Base-by-base conservation (phyloP, 768 basidiomycete species). In the Paxillus ammoniavirescens region DNA sequence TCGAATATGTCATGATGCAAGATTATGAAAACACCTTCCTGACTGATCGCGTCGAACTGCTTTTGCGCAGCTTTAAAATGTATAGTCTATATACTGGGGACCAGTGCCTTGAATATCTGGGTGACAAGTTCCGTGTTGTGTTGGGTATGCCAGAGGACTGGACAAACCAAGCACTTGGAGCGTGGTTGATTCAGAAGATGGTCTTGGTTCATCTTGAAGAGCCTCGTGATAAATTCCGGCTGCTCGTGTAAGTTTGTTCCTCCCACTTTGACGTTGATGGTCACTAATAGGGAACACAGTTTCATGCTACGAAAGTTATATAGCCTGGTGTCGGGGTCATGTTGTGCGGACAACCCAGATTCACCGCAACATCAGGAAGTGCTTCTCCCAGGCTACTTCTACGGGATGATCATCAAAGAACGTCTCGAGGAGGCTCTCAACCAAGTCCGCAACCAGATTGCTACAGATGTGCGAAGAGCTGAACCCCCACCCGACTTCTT, bases 311-410 rank as follows among this genome's bases (percentile, higher is more conserved):
- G 94, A 57, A 99, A 98, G 72, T 77, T 99, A 12, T 98, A 92
- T 63, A 82, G 92, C 1, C 75, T 93, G 15, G 94, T 98, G 7
- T 95, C 94, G 5, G 87, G 88, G 41, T 83, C 87, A 41, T 97
- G 92, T 60, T 90, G 89, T 61, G 80, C 89, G 47, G 97, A 99
- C 74, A 98, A 98, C 67, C 95, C 97, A 5, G 97, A 99, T 79
- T 98, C 95, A 1, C 94, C 97, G 54, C 96, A 98, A 67, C 92
- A 98, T 65, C 97, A 99, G 69, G 97, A 99, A 66, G 93, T 96
- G 44, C 80, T 99, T 12, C 83, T 98, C 5, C 97, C 97, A 1
- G 97, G 97, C 30, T 83, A 77, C 59, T 70, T 99, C 21, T 98
- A 97, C 67, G 87, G 86, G 46, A 98, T 96, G 91, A 97, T 98